A percentile compares a stretch with the other conserved stretches of the same genome.
These are phyloP conservation scores for Talaromyces sp. DNA, from an alignment of 2,329 filamentous ascomycete genomes.

Conservation along the genomic window DNA sequence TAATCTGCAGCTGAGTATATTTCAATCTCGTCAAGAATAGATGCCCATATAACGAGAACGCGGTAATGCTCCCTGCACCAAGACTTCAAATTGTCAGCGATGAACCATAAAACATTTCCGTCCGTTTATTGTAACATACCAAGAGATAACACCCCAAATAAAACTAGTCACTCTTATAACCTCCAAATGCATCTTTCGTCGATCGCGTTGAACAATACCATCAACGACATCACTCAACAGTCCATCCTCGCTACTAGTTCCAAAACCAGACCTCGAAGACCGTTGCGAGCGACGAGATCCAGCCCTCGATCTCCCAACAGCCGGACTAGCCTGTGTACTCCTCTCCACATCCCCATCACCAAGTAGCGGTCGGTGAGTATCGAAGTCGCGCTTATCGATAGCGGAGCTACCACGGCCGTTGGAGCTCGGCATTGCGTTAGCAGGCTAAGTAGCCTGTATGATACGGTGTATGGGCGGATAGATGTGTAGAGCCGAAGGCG, in stretches of 20 bases:
- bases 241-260: constrained; percentile 33
- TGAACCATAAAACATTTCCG: no score
- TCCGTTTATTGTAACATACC: constrained; percentile 40
- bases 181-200: constrained; percentile 56
- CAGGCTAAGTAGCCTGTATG: background rate
- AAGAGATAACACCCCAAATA: constrained; percentile 62
- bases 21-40: constrained; percentile 82
- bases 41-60: constrained; percentile 91
- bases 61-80: constrained; percentile 87
- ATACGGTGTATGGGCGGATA: background rate
- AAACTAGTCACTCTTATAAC: constrained; percentile 60
- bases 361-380: constrained; percentile 43
- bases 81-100: constrained; percentile 49
- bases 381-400: constrained; percentile 53
- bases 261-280: constrained; percentile 20
- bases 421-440: constrained; percentile 27
- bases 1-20: constrained; percentile 91
- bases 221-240: constrained; percentile 65
- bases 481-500: background rate
- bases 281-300: constrained; percentile 21
- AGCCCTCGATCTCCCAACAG: constrained; percentile 23
- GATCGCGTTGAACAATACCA: constrained; percentile 62
- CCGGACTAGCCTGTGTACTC: constrained; percentile 27
- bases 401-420: constrained; percentile 20
- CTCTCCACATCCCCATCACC: constrained; percentile 20